Evolutionary conservation across 202 grass and related monocot genomes (phyloP), one percentile per base, ranked within the genome.

Genomic region (Thinopyrum obtusiflorum): DNA sequence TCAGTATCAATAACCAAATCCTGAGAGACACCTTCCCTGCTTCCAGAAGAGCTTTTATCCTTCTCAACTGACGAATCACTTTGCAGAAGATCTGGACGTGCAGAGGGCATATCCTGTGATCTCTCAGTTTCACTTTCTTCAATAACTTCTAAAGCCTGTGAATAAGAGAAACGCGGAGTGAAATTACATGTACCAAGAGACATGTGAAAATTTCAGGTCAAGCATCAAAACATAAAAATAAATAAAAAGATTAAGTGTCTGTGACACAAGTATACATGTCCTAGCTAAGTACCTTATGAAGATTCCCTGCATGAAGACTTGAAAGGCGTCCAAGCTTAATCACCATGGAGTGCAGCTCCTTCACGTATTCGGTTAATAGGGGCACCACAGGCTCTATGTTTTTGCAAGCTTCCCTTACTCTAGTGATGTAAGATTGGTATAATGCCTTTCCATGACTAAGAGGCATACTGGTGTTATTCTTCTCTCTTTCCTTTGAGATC

Each of bases 301-400:
- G 91, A 81, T 92, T 98, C 70, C 93, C 93, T 68, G 95, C 89
- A 92, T 98, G 95, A 65, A 98, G 82, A 86, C 91, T 95, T 63
- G 95, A 95, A 83, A 90, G 65, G 28, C 90, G 93, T 73, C 92
- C 95, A 79, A 98, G 95, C 82, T 90, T 98, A 60, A 86, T 95
- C 80, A 98, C 66, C 80, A 93, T 90, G 70, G 88, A 89, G 84
- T 98, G 93, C 65, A 98, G 69, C 82, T 93, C 89, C 80, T 90
- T 93, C 83, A 82, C 91, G 85, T 82, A 57, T 32, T 85, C 80
- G 59, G 84, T 92, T 46, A 95, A 84, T 25, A 90, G 91, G 68
- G 89, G 86, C 79, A 93, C 91, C 73, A 95, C 67, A 86, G 89
- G 86, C 61, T 78, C 91, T 74, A 95, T 84, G 84, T 61, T 63